Evolutionary conservation across 305 asterid species (phyloP).

Genomic region (Fraxinus baroniana): DNA sequence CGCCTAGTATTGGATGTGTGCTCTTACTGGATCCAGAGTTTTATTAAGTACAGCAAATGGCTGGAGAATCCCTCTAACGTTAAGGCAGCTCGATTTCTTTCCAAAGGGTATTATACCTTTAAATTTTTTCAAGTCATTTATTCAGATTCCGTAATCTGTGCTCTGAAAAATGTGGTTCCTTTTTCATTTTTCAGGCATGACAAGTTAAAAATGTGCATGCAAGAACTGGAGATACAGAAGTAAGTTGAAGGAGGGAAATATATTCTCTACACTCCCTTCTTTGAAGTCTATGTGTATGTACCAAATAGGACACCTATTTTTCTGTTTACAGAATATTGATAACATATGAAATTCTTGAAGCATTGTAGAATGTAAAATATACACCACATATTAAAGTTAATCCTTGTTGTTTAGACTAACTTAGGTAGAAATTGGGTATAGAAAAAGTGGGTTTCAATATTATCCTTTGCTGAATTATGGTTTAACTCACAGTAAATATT

Average conservation of each 20-base stretch:
- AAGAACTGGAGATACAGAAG: conserved; percentile 75
- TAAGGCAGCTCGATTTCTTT: conserved; percentile 90
- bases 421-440: conserved; percentile 2
- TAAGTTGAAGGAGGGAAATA: conserved; percentile 43
- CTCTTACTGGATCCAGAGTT: conserved; percentile 93
- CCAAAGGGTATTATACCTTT: conserved; percentile 66
- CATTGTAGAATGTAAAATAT: conserved; percentile 1
- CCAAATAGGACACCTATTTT: conserved; percentile 17
- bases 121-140: conserved; percentile 24
- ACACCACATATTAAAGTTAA: neutral
- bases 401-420: neutral
- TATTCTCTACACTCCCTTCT: conserved; percentile 17
- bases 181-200: conserved; percentile 60
- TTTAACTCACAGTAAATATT: conserved; percentile 9
- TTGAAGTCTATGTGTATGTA: conserved; percentile 1
- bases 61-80: conserved; percentile 77
- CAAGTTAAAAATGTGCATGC: conserved; percentile 67
- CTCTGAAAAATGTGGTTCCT: conserved; percentile 24
- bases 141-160: conserved; percentile 15
- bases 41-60: conserved; percentile 94
- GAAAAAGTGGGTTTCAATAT: conserved; percentile 7
- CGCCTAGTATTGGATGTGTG: conserved; percentile 73
- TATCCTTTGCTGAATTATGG: conserved; percentile 8
- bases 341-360: neutral
- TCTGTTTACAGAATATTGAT: conserved; percentile 8